phyloP scores from a whole-genome alignment of 257 asterid species.

The Coffea eugenioides region DNA sequence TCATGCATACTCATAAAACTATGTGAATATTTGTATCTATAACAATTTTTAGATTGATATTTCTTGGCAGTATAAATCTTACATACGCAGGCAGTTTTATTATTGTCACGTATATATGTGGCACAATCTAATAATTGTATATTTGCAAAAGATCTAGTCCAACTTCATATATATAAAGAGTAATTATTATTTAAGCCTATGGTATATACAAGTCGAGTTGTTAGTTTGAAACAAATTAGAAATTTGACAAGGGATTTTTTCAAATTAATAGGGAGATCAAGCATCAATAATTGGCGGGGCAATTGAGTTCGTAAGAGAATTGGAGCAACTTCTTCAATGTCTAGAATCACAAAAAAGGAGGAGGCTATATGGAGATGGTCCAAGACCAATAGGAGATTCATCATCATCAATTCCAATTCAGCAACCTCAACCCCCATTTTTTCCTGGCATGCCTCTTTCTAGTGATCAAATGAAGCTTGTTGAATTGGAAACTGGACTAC shows the following conservation, averaged over 20 bases:
- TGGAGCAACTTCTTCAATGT: slow-evolving; percentile 92
- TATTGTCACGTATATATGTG: background rate
- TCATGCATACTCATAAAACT: background rate
- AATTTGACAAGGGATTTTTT: background rate
- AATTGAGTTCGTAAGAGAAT: slow-evolving; percentile 82
- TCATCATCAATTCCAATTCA: slow-evolving; percentile 20
- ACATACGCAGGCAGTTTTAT: background rate
- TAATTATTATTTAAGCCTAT: too few relatives aligned
- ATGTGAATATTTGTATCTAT: background rate
- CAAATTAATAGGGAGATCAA: slow-evolving; percentile 72
- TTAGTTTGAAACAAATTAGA: background rate
- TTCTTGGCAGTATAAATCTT: background rate
- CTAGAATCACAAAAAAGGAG: slow-evolving; percentile 92
- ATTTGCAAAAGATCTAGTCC: background rate
- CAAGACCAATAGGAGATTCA: slow-evolving; percentile 39
- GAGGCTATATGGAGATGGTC: slow-evolving; percentile 61
- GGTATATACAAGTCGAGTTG: background rate
- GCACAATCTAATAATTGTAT: background rate
- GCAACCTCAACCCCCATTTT: slow-evolving; percentile 37
- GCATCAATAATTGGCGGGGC: slow-evolving; percentile 98
- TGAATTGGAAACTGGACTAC: slow-evolving; percentile 47
- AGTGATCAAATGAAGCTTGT: slow-evolving; percentile 37
- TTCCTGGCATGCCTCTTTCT: slow-evolving; percentile 38
- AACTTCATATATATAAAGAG: background rate
- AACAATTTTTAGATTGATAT: background rate